Base-by-base conservation (phyloP, 345 rosid genomes). In the Anastatica hierochuntica region DNA sequence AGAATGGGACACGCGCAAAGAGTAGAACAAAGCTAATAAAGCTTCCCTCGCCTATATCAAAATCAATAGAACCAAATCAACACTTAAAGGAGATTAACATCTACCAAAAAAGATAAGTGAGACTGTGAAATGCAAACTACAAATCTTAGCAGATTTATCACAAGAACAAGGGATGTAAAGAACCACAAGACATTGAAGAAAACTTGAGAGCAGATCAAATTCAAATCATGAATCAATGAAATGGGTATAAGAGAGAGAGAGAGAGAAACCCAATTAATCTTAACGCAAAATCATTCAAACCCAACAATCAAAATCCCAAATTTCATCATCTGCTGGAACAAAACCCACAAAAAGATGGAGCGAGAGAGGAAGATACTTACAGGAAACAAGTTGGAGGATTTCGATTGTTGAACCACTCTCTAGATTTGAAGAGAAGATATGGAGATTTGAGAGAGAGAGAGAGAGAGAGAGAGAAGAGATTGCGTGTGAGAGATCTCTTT, bases 1-100 rank as follows among this genome's bases (percentile, higher is more conserved):
- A 76, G 81, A 75, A 84, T 53, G 95, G 98, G 96, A 69, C 95
- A 90, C 98, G 96, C 76, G 95, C 96, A 79, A 74, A 62, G 77
- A 39, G 71, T 79, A 78, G 62, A 30, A 23, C 27, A 21, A 30
- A 21, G n/a, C n/a, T n/a, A 24, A n/a, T 56, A 62, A 62, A 61
- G 62, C 72, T 69, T 66, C 79, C 53, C 74, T 58, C 53, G 83
- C n/a, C n/a, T 74, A 76, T 24, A 41, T 11, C 60, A 56, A 33
- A 48, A 60, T 37, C 55, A 19, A n/a, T 8, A 20, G 17, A 8
- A 19, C 7, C 30, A 33, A 30, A 20, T 48, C 46, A 58, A 7
- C 24, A 10, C 3, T 47, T 33, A 49, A 47, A 45, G 15, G 1
- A 4, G 4, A 19, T 34, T n/a, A n/a, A 11, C 5, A 24, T 24